Base-by-base conservation (phyloP, 2,329 filamentous ascomycete species). In the Hymenoscyphus infarciens region DNA sequence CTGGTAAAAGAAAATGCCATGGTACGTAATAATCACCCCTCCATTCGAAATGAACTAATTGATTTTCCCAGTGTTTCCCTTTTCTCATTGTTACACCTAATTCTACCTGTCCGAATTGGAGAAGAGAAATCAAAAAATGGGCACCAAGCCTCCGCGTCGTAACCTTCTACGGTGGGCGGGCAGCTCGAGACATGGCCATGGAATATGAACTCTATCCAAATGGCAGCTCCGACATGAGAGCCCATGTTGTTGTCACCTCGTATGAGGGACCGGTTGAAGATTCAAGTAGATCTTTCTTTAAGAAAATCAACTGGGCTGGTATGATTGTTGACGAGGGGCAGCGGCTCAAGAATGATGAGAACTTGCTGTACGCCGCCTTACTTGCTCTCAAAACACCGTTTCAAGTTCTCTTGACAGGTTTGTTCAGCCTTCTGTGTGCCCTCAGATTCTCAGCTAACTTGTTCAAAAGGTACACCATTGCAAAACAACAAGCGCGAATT, bases 81-180 rank as follows among this genome's bases (percentile, higher is more conserved):
- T 98, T 97, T 73, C 81, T 99, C 16, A 83, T 98, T 2, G 92
- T 97, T 1, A 94, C 96, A 0, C 95, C 95, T 0, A 98, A 98
- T 73, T 88, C 94, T 0, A 99, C 95, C 0, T 96, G 92, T 74
- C 86, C 92, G n/a, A 99, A 99, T 74, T 99, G 95, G 94, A 89
- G 94, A 5, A 87, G 94, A 57, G 95, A 99, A 74, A 92, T 98
- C 75, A 96, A 96, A 78, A 88, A 90, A 68, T 99, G 94, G 94
- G 88, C 90, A 0, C 94, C 94, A 1, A 85, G 85, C 6, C 78
- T 98, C 39, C 87, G 92, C 52, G 92, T 96, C 6, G 92, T 97
- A n/a, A 89, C 92, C 0, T 98, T 95, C 74, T 96, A 96, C 74
- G 95, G 95, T 55, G 89, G 89, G 16, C 83, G 82, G 58, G 82